A percentile compares a stretch with the other conserved stretches of the same genome.
phyloP scores from a whole-genome alignment of 2,329 filamentous ascomycete species.

The Chalaropsis thielavioides region DNA sequence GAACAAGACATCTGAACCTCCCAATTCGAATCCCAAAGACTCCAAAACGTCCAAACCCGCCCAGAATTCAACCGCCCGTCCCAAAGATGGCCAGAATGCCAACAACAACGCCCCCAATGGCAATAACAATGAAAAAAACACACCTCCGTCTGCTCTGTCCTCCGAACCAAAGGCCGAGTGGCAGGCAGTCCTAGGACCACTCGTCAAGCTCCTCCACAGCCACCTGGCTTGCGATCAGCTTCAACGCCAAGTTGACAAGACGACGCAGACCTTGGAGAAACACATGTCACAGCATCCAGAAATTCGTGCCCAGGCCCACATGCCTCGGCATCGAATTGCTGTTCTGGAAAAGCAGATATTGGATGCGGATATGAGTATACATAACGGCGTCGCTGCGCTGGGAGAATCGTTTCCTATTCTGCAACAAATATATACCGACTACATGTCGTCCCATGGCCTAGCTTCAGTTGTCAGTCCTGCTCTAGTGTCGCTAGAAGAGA shows the following conservation, averaged over 20 bases:
- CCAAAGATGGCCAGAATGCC: no score
- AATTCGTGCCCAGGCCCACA: constrained; percentile 2
- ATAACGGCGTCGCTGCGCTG: neutral
- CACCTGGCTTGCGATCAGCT: neutral
- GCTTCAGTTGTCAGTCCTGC: neutral
- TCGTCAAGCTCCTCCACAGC: neutral
- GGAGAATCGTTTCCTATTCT: neutral
- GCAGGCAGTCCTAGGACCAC: neutral
- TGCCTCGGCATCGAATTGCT: constrained; percentile 3
- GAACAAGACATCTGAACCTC: no score
- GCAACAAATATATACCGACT: neutral
- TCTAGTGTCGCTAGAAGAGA: neutral
- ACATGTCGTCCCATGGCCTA: neutral
- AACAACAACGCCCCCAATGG: neutral
- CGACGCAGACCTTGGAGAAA: constrained; percentile 3
- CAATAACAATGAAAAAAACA: neutral
- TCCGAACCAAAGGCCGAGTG: neutral
- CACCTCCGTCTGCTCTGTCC: neutral
- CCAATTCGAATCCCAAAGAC: no score
- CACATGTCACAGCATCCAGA: constrained; percentile 9
- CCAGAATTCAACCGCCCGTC: neutral
- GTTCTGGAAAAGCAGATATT: neutral
- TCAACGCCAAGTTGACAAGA: neutral
- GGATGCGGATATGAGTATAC: neutral
- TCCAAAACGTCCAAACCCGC: neutral